Percentiles rank a stretch among this genome's conserved stretches.
Conservation (phyloP, 306 rosid genomes). For the Cucurbita argyrosperma region DNA sequence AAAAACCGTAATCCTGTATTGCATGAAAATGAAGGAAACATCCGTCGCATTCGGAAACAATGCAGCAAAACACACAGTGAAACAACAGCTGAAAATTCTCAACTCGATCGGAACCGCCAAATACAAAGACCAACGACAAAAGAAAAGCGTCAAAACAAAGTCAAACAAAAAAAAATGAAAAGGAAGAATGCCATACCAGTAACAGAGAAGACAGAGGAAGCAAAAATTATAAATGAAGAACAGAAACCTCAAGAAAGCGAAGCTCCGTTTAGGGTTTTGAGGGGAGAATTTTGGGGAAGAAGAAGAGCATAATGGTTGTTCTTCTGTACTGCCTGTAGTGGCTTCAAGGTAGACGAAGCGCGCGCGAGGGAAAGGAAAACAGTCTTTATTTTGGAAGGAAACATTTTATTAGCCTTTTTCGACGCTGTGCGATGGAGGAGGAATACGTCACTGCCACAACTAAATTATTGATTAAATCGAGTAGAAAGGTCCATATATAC, state of each 20-base stretch:
- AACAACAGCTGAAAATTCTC: neutral
- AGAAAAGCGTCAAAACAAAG: neutral
- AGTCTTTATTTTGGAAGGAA: neutral
- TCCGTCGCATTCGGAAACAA: neutral
- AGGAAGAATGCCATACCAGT: neutral
- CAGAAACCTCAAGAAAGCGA: neutral
- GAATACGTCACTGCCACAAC: neutral
- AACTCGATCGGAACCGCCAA: neutral
- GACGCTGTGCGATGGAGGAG: neutral
- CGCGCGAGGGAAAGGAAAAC: slow-evolving; percentile 1
- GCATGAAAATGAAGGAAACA: neutral
- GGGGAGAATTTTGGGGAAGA: neutral
- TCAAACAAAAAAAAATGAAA: neutral
- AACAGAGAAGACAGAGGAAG: neutral
- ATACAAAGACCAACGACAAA: neutral
- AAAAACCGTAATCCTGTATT: neutral
- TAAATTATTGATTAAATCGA: no score
- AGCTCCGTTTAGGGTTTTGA: neutral
- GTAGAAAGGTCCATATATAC: no score
- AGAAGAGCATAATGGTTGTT: neutral
- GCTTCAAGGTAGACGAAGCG: neutral
- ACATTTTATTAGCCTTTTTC: neutral
- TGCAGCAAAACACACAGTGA: neutral
- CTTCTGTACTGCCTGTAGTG: neutral
- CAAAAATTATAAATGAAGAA: neutral